A percentile compares a stretch with the other conserved stretches of the same genome.
These are phyloP conservation scores for Candida maris DNA, from an alignment of 805 yeast species.

Conservation along the genomic window DNA sequence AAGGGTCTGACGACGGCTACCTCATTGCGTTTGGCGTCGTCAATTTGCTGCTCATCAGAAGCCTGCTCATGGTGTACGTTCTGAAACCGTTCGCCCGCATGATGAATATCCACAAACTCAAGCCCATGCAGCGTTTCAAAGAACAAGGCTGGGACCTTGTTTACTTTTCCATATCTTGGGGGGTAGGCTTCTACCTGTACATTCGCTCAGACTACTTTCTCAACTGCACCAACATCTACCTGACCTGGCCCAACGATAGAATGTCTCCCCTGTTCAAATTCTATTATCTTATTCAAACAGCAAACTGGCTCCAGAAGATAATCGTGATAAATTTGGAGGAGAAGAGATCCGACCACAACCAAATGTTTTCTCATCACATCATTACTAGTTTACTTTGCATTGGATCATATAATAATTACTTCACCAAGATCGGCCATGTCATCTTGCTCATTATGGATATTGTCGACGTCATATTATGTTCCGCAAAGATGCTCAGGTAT, in stretches of 20 bases:
- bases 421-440: slow-evolving; percentile 73
- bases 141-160: slow-evolving; percentile 81
- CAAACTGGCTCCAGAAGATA: slow-evolving; percentile 78
- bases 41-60: slow-evolving; percentile 54
- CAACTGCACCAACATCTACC: slow-evolving; percentile 55
- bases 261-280: slow-evolving; percentile 52
- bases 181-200: slow-evolving; percentile 56
- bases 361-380: slow-evolving; percentile 87
- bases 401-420: slow-evolving; percentile 73
- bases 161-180: slow-evolving; percentile 55
- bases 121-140: slow-evolving; percentile 64
- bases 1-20: slow-evolving; percentile 53
- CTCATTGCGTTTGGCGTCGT: slow-evolving; percentile 54
- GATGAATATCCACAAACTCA: slow-evolving; percentile 43
- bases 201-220: slow-evolving; percentile 54
- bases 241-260: slow-evolving; percentile 71
- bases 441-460: slow-evolving; percentile 79
- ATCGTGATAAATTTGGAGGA: slow-evolving; percentile 74
- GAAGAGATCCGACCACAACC: slow-evolving; percentile 74
- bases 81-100: slow-evolving; percentile 54
- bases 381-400: slow-evolving; percentile 64
- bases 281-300: slow-evolving; percentile 70
- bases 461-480: slow-evolving; percentile 67
- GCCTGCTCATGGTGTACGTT: slow-evolving; percentile 53
- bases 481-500: slow-evolving; percentile 77